These are phyloP conservation scores for Cymodocea nodosa DNA, from an alignment of 116 monocot genomes.

Conservation along the genomic window DNA sequence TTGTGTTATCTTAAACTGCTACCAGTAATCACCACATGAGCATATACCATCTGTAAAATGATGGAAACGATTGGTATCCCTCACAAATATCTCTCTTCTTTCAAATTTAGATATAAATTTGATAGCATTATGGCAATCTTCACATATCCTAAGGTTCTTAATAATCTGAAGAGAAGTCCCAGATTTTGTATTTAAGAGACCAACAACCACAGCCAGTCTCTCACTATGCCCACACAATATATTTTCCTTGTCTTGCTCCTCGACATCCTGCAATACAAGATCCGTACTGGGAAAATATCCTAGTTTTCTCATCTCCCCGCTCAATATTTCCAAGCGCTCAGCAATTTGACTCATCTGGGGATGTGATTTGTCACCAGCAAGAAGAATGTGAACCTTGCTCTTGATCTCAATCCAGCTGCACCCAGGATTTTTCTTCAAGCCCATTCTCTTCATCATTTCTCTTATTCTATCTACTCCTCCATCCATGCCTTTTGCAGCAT, in stretches of 20 bases:
- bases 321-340: slow-evolving; percentile 37
- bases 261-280: slow-evolving; percentile 72
- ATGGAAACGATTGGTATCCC: slow-evolving; percentile 87
- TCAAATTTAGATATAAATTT: slow-evolving; percentile 64
- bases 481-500: slow-evolving; percentile 49
- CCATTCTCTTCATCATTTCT: slow-evolving; percentile 41
- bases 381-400: slow-evolving; percentile 54
- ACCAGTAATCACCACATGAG: slow-evolving; percentile 85
- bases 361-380: slow-evolving; percentile 65
- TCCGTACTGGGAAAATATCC: slow-evolving; percentile 45
- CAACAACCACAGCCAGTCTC: slow-evolving; percentile 69
- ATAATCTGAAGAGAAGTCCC: slow-evolving; percentile 54
- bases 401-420: slow-evolving; percentile 79
- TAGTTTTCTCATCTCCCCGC: slow-evolving; percentile 39
- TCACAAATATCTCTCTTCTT: slow-evolving; percentile 55
- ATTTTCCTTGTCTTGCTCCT: slow-evolving; percentile 88
- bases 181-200: slow-evolving; percentile 42
- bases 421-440: slow-evolving; percentile 60
- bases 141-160: slow-evolving; percentile 79
- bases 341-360: slow-evolving; percentile 36
- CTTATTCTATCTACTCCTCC: slow-evolving; percentile 39
- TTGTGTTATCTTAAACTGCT: no score
- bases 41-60: slow-evolving; percentile 69
- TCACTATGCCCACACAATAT: slow-evolving; percentile 80
- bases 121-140: slow-evolving; percentile 60